These are phyloP conservation scores for Pichia paraexigua DNA, from an alignment of 805 yeast species.

Conservation along the genomic window DNA sequence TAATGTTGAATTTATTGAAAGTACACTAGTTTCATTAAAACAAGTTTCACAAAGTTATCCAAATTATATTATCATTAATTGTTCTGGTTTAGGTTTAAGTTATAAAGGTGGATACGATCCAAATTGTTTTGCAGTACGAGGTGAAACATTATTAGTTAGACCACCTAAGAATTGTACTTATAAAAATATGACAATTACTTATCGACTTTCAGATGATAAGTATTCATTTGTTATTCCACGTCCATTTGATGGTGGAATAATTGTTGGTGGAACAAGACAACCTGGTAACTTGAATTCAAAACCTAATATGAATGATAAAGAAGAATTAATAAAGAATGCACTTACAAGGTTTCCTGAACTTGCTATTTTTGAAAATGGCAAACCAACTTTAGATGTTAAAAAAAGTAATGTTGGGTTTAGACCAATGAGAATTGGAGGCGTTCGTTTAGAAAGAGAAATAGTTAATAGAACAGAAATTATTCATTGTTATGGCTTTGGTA, in stretches of 20 bases:
- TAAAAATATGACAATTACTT: constrained; percentile 41
- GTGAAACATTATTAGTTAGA: constrained; percentile 57
- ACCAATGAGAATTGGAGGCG: constrained; percentile 41
- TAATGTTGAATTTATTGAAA: constrained; percentile 28
- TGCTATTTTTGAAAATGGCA: constrained; percentile 25
- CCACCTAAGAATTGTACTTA: constrained; percentile 31
- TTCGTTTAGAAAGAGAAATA: constrained; percentile 24
- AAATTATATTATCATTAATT: constrained; percentile 36
- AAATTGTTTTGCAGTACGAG: constrained; percentile 45
- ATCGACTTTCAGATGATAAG: constrained; percentile 18
- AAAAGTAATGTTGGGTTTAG: constrained; percentile 42
- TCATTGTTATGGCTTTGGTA: constrained; percentile 70
- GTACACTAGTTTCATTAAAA: constrained; percentile 29
- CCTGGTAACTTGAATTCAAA: constrained; percentile 28
- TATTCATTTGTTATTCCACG: constrained; percentile 57
- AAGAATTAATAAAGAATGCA: constrained; percentile 36
- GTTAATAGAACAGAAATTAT: constrained; percentile 27
- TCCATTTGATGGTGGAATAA: constrained; percentile 53
- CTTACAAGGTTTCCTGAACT: constrained; percentile 46
- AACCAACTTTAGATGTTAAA: constrained; percentile 32
- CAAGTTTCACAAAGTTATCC: constrained; percentile 32
- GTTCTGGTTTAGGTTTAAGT: constrained; percentile 56
- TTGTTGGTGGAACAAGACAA: constrained; percentile 71
- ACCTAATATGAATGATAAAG: constrained; percentile 41
- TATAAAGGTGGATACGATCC: constrained; percentile 50